A percentile compares a stretch with the other conserved stretches of the same genome.
Conservation (phyloP, 192 early-diverging fungal genomes). For the Mortierella antarctica region DNA sequence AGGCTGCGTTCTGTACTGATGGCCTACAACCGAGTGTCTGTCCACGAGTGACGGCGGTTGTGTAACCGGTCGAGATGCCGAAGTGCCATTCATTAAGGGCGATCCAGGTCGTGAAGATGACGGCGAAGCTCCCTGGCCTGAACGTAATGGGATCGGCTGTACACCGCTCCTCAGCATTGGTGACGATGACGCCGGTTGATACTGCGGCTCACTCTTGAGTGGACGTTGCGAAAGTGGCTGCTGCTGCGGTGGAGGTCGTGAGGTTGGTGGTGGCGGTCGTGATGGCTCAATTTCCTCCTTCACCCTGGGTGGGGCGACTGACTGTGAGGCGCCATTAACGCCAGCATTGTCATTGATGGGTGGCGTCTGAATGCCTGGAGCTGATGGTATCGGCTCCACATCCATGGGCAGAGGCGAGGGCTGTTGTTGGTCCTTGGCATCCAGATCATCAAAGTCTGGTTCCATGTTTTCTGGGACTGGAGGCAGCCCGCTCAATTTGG, state of each 20-base stretch:
- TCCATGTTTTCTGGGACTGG: neutral
- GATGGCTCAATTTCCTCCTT: neutral
- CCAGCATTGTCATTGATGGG: constrained; percentile 1
- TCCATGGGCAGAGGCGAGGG: constrained; percentile 7
- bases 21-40: too few relatives aligned
- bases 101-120: too few relatives aligned
- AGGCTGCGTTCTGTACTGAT: too few relatives aligned
- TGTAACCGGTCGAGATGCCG: too few relatives aligned
- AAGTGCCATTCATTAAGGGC: too few relatives aligned
- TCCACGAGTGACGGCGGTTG: too few relatives aligned
- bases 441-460: neutral
- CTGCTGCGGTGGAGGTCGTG: neutral
- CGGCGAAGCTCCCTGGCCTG: too few relatives aligned
- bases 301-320: neutral
- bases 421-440: neutral
- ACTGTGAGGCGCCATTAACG: neutral
- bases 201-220: too few relatives aligned
- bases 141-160: too few relatives aligned
- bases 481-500: constrained; percentile 13
- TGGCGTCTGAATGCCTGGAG: neutral
- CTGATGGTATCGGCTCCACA: neutral
- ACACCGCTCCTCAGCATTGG: too few relatives aligned
- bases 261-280: neutral
- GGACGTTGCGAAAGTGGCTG: neutral
- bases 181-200: too few relatives aligned